A percentile compares a stretch with the other conserved stretches of the same genome.
Conservation (phyloP, 768 basidiomycete species). For the Auriscalpium microsporum region DNA sequence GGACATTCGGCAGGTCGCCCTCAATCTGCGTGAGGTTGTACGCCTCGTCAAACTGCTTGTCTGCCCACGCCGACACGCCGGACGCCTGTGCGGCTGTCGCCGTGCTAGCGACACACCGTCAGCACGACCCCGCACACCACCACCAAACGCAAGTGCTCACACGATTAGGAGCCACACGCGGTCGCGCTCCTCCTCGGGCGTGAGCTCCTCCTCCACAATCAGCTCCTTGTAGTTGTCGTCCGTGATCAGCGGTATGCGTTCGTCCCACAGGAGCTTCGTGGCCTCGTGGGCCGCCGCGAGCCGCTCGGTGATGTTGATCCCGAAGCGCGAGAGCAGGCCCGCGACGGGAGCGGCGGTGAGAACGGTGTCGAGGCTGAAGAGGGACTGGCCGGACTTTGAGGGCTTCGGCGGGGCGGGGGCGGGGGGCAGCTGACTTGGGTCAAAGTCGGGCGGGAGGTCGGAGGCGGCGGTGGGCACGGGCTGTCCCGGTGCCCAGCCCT, state of each 20-base stretch:
- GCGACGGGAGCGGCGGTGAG: slow-evolving; percentile 48
- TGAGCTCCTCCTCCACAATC: slow-evolving; percentile 61
- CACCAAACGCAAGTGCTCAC: slow-evolving; percentile 33
- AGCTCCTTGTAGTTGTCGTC: slow-evolving; percentile 72
- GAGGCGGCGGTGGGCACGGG: slow-evolving; percentile 24
- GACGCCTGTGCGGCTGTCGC: slow-evolving; percentile 51
- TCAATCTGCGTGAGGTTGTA: slow-evolving; percentile 54
- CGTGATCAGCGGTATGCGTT: slow-evolving; percentile 68
- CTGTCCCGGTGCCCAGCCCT: slow-evolving; percentile 77
- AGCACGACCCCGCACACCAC: background rate
- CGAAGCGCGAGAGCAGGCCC: slow-evolving; percentile 44
- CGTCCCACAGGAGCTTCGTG: slow-evolving; percentile 48
- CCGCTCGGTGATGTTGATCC: slow-evolving; percentile 64
- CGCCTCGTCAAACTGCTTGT: slow-evolving; percentile 66
- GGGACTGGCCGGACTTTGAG: background rate
- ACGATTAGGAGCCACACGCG: slow-evolving; percentile 74
- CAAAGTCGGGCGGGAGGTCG: slow-evolving; percentile 13
- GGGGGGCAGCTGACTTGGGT: background rate
- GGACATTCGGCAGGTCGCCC: slow-evolving; percentile 60
- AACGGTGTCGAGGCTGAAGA: slow-evolving; percentile 22
- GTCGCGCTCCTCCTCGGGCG: slow-evolving; percentile 49
- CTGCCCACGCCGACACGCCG: slow-evolving; percentile 60
- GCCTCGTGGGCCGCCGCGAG: slow-evolving; percentile 27
- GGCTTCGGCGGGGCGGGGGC: background rate
- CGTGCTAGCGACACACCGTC: slow-evolving; percentile 32